Conservation (phyloP, 2,329 filamentous ascomycete genomes). For the Aspergillus sp. region DNA sequence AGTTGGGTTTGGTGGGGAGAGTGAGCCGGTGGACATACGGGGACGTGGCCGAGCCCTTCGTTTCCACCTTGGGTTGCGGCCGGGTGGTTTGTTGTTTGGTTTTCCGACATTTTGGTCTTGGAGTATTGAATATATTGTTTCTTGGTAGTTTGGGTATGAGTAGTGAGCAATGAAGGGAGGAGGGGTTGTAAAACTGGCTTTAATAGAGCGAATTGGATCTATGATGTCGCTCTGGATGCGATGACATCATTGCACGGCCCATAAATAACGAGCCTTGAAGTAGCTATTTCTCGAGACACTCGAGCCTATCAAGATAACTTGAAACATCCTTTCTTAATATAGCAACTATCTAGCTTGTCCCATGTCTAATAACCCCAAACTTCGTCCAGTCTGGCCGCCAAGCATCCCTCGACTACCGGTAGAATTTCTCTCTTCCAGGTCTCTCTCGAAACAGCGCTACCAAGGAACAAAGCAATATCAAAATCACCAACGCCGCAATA, state of each 20-base stretch:
- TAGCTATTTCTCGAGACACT: too few relatives aligned
- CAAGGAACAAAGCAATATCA: neutral
- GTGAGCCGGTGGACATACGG: constrained; percentile 23
- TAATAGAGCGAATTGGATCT: neutral
- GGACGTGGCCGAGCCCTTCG: constrained; percentile 25
- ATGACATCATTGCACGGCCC: neutral
- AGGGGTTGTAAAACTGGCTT: neutral
- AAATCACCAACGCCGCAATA: neutral
- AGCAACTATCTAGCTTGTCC: neutral
- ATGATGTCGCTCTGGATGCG: neutral
- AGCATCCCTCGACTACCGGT: rapidly evolving
- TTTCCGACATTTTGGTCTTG: neutral
- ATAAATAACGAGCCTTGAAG: too few relatives aligned
- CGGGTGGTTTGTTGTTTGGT: neutral
- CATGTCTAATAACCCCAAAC: neutral
- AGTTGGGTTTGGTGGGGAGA: neutral
- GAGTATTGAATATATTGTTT: neutral
- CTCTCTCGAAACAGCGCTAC: neutral
- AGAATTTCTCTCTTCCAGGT: neutral
- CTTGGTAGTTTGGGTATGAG: neutral
- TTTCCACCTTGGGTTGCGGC: constrained; percentile 1
- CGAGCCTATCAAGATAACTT: too few relatives aligned
- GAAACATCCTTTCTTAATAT: neutral
- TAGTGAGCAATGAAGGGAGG: too few relatives aligned
- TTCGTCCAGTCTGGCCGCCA: neutral